Conservation (phyloP, 306 rosid species). For the Cicer judaicum region DNA sequence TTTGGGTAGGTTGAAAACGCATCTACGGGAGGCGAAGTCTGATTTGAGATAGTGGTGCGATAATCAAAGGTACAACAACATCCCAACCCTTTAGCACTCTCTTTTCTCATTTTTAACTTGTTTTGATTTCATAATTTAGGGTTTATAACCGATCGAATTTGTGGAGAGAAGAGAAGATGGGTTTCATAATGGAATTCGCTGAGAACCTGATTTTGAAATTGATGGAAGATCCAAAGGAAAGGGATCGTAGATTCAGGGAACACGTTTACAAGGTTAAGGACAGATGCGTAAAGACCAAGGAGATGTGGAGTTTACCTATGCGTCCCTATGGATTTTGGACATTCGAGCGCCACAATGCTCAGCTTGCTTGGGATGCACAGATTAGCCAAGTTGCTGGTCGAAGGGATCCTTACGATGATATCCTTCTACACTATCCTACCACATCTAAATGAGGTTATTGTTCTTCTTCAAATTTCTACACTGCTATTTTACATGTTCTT, state of each 20-base stretch:
- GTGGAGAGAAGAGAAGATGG: constrained; percentile 56
- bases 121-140: constrained; percentile 19
- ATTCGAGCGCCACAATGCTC: constrained; percentile 92
- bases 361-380: constrained; percentile 91
- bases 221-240: constrained; percentile 94
- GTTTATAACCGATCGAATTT: constrained; percentile 26
- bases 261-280: constrained; percentile 54
- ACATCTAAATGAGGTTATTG: constrained; percentile 51
- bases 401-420: constrained; percentile 91
- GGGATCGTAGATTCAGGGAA: constrained; percentile 88
- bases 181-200: constrained; percentile 92
- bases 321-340: constrained; percentile 98
- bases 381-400: constrained; percentile 85
- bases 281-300: constrained; percentile 76
- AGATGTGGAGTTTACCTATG: constrained; percentile 85
- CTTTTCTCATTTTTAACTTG: not conserved
- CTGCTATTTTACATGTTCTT: not conserved
- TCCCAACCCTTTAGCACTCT: not conserved
- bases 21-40: too few relatives aligned
- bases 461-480: not conserved
- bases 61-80: too few relatives aligned
- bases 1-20: too few relatives aligned
- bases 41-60: too few relatives aligned
- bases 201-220: constrained; percentile 77
- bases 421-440: constrained; percentile 58